phyloP scores from a whole-genome alignment of 208 protist genomes.

The Leishmania major region DNA sequence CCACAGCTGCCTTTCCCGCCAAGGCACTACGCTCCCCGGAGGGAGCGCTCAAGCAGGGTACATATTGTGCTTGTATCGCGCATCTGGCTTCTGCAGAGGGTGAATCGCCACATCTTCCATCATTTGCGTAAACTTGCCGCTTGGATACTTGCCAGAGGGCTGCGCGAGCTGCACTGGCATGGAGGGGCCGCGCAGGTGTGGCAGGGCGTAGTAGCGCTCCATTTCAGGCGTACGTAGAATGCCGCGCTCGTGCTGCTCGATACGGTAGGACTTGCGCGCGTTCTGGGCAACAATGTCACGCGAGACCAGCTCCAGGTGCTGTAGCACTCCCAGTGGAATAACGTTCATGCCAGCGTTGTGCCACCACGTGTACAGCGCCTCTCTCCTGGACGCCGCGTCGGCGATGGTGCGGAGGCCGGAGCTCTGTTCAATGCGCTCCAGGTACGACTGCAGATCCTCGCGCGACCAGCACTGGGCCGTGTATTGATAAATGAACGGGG shows the following conservation, averaged over 20 bases:
- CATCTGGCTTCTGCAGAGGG: conserved; percentile 63
- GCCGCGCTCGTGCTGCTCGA: conserved; percentile 41
- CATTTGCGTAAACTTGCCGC: conserved; percentile 67
- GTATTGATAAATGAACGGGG: conserved; percentile 80
- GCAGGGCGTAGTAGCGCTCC: conserved; percentile 79
- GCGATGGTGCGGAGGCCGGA: conserved; percentile 57
- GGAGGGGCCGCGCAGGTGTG: conserved; percentile 59
- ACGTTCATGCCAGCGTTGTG: conserved; percentile 19
- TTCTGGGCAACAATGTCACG: conserved; percentile 66
- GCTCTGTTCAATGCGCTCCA: conserved; percentile 51
- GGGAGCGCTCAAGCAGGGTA: conserved; percentile 47
- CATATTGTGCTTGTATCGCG: conserved; percentile 59
- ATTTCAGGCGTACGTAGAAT: conserved; percentile 68
- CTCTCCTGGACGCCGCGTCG: conserved; percentile 30
- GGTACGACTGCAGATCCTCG: conserved; percentile 42
- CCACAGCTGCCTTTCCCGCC: background rate
- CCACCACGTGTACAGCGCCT: conserved; percentile 30
- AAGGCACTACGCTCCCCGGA: background rate
- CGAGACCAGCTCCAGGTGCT: conserved; percentile 64
- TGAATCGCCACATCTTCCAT: conserved; percentile 43
- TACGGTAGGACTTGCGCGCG: conserved; percentile 41
- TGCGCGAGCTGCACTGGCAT: conserved; percentile 60
- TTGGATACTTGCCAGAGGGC: conserved; percentile 54
- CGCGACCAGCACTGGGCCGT: conserved; percentile 58
- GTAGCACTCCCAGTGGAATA: conserved; percentile 57